Base-by-base conservation (phyloP, 768 basidiomycete species). In the Termitomyces sp. region DNA sequence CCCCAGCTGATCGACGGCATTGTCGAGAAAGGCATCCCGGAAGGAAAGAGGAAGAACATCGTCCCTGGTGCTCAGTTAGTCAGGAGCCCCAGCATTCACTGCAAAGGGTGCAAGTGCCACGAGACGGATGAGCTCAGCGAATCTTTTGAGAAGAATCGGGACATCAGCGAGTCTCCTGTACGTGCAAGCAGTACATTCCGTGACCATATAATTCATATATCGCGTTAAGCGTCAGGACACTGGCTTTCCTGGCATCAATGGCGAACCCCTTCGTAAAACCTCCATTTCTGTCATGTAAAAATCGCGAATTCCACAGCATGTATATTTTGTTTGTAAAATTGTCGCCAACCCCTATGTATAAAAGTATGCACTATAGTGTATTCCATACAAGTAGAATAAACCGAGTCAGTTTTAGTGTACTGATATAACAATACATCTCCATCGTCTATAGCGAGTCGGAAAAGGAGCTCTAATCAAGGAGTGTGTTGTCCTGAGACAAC, bases 51-150 rank as follows among this genome's bases (percentile, higher is more conserved):
- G 23, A 27, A 45, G 25, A 42, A 27, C 27, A 19, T 51, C 28
- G 35, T 51, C 23, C 32, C 55, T 14, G 49, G n/a, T 8, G 34
- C 41, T n/a, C 32, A 42, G 32, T 23, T 42, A 21, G 32, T 25
- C 11, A 44, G 42, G n/a, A 44, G 41, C 25, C 47, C 55, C 3
- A 46, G 35, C 14, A 41, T 49, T 39, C 55, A 56, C 17, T 56
- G 55, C 41, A 56, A 51, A 43, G 55, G 55, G 12, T 56, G 48
- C 42, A 56, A 50, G 41, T 56, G 55, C 25, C 27, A 43, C 6
- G 43, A 52, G 25, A 30, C 6, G 27, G 35, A 51, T 4, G 37
- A 21, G 16, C 23, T 51, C 23, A 45, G 42, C 19, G 48, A 56
- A 28, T 45, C 49, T 17, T 39, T 51, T 12, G 32, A 35, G 23